Percentiles rank a stretch among this genome's conserved stretches.
Evolutionary conservation across 2,329 filamentous ascomycete species (phyloP).

Genomic region (Dactylellina sp.): DNA sequence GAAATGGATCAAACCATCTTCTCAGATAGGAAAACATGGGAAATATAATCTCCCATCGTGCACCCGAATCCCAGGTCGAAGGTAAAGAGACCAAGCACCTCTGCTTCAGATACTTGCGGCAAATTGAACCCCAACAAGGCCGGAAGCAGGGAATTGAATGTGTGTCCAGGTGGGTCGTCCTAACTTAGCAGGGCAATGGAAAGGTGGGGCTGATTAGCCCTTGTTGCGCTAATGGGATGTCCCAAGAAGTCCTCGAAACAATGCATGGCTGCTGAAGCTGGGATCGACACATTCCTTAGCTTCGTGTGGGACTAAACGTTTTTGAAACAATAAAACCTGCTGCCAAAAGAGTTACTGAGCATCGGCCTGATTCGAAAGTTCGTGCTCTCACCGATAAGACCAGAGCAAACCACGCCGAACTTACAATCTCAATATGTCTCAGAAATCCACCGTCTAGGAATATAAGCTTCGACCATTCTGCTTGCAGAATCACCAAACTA

Average conservation of each 20-base stretch:
- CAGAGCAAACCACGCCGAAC: too few species aligned
- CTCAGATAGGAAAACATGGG: background rate
- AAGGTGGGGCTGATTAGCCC: conserved; percentile 7
- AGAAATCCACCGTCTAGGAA: too few species aligned
- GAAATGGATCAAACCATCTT: background rate
- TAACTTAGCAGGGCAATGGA: conserved; percentile 14
- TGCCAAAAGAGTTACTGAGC: too few species aligned
- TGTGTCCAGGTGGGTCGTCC: conserved; percentile 23
- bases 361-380: too few species aligned
- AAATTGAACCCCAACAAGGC: too few species aligned
- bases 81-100: too few species aligned
- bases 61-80: background rate
- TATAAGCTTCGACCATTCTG: too few species aligned
- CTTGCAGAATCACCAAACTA: too few species aligned
- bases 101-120: too few species aligned
- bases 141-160: conserved; percentile 13
- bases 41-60: conserved; percentile 23
- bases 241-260: conserved; percentile 18
- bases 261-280: background rate
- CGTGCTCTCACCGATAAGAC: too few species aligned
- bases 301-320: background rate
- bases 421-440: too few species aligned
- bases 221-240: conserved; percentile 22
- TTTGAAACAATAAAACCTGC: background rate
- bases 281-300: conserved; percentile 1